Evolutionary conservation across 2,329 filamentous ascomycete genomes (phyloP).

Genomic region (Penicillium sp.): DNA sequence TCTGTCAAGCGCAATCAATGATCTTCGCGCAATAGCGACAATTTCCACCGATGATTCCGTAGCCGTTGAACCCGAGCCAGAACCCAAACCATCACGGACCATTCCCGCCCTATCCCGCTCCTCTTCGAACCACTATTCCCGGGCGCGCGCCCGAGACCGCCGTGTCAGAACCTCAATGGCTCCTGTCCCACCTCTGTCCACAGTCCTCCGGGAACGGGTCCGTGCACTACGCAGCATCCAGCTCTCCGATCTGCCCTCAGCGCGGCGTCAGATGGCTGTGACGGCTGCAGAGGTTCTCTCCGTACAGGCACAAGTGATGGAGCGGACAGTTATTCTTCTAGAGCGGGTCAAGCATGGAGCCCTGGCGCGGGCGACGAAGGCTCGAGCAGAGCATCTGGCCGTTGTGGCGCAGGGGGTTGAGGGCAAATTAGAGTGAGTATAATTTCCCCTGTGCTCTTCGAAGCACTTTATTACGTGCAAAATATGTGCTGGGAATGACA

Average conservation of each 20-base stretch:
- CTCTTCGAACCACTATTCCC: constrained; percentile 16
- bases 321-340: constrained; percentile 40
- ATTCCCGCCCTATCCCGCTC: constrained; percentile 5
- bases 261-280: constrained; percentile 35
- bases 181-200: constrained; percentile 22
- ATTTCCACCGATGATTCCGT: constrained; percentile 18
- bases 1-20: constrained; percentile 25
- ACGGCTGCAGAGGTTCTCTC: constrained; percentile 37
- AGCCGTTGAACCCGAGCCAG: background rate
- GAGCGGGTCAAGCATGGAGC: constrained; percentile 42
- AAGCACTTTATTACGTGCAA: background rate
- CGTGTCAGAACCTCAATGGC: constrained; percentile 25
- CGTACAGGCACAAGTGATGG: constrained; percentile 33
- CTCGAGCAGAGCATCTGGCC: constrained; percentile 41
- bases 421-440: constrained; percentile 38
- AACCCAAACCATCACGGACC: background rate
- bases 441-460: background rate
- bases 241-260: constrained; percentile 33
- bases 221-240: constrained; percentile 31
- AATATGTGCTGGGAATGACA: background rate
- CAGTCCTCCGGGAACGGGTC: constrained; percentile 30
- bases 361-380: constrained; percentile 36
- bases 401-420: constrained; percentile 40
- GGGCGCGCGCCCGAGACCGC: constrained; percentile 21
- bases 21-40: constrained; percentile 28